Percentiles rank a stretch among this genome's conserved stretches.
phyloP scores from a whole-genome alignment of 116 monocot genomes.

The Posidonia oceanica region DNA sequence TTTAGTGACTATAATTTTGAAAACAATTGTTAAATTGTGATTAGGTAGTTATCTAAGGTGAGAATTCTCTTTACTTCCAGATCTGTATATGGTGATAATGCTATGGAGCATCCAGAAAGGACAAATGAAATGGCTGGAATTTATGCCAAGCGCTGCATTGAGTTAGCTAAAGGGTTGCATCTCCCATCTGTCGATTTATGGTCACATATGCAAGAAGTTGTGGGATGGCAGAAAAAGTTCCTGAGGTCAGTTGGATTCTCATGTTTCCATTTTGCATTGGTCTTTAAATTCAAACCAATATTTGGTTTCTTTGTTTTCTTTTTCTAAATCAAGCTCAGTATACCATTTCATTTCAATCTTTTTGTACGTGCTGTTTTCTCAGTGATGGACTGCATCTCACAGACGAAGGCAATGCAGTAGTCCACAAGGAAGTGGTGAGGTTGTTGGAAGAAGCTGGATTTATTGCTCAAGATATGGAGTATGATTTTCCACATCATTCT shows the following conservation, averaged over 20 bases:
- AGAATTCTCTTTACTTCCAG: conserved; percentile 14
- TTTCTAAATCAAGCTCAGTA: not conserved
- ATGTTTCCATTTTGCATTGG: no score
- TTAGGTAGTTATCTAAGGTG: not conserved
- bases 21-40: no score
- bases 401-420: conserved; percentile 67
- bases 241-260: conserved; percentile 38
- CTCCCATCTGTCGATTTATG: conserved; percentile 67
- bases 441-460: conserved; percentile 33
- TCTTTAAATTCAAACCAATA: no score
- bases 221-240: conserved; percentile 68
- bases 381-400: conserved; percentile 93
- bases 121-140: conserved; percentile 68
- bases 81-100: conserved; percentile 72
- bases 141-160: conserved; percentile 66
- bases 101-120: conserved; percentile 62
- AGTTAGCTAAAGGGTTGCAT: conserved; percentile 55
- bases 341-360: not conserved
- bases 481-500: conserved; percentile 87
- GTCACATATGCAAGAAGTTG: conserved; percentile 70
- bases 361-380: not conserved
- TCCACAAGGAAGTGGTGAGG: conserved; percentile 46
- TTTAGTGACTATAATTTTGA: no score
- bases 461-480: conserved; percentile 40
- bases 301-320: not conserved